Base-by-base conservation (phyloP, 768 basidiomycete species). In the Guyanaporus albipodus region DNA sequence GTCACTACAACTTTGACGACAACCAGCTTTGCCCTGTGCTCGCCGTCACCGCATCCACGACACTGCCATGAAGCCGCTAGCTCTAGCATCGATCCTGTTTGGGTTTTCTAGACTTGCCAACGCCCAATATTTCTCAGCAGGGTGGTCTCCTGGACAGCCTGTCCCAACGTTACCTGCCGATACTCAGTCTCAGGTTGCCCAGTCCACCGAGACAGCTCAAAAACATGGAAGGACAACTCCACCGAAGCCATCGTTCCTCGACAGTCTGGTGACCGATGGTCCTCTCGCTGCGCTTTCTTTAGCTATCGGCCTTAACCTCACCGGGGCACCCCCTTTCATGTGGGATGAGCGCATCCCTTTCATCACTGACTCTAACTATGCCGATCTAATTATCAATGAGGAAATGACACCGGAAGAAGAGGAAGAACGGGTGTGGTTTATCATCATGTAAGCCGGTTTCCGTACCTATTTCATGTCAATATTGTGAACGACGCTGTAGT, bases 361-460 rank as follows among this genome's bases (percentile, higher is more conserved):
- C 29, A 80, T 95, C 65, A 90, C 85, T 41, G 91, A 94, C 65
- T 74, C 83, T 39, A 93, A 90, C 64, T 93, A 78, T 61, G 68
- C 77, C 22, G 81, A 87, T 23, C 27, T 87, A 40, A 77, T 93
- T 49, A 77, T 83, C 27, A 79, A 88, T 45, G 91, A 91, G 66
- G 56, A 66, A 14, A 64, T 92, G 56, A 74, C 76, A 12, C 67
- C 74, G 40, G 77, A 85, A 51, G 82, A 88, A 61, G 81, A 82
- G 57, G 68, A 74, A 48, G 70, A 83, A 31, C 74, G 90, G 36
- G 75, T 82, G 10, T 95, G 91, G 91, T 73, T 86, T 53, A 64
- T 91, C 26, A 64, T 89, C 44, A 76, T 94, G 91, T 91, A 61
- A 55, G 82, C 71, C 2, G 21, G 12, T 41, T 27, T 47, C 18